A percentile compares a stretch with the other conserved stretches of the same genome.
Evolutionary conservation across 2,329 filamentous ascomycete genomes (phyloP).

Genomic region (Pseudogymnoascus sp.): DNA sequence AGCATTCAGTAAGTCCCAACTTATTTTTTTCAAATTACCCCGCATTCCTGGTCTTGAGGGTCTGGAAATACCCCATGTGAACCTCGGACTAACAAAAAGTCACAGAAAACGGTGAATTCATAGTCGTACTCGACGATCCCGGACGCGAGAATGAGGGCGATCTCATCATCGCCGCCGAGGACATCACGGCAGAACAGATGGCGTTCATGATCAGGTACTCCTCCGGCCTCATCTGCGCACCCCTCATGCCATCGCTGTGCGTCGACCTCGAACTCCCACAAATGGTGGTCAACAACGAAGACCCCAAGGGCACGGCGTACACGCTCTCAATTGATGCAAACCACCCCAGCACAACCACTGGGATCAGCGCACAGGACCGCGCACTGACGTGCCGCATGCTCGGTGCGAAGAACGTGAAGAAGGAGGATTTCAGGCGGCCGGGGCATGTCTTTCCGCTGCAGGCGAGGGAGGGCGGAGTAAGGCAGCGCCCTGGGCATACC

Average conservation of each 20-base stretch:
- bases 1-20: slow-evolving; percentile 48
- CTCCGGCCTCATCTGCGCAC: slow-evolving; percentile 85
- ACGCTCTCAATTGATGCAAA: slow-evolving; percentile 79
- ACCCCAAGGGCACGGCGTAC: slow-evolving; percentile 87
- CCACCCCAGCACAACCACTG: slow-evolving; percentile 67
- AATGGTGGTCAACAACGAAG: slow-evolving; percentile 70
- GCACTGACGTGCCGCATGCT: slow-evolving; percentile 71
- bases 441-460: slow-evolving; percentile 85
- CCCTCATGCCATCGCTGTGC: slow-evolving; percentile 62
- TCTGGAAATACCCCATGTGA: slow-evolving; percentile 16
- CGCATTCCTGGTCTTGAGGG: slow-evolving; percentile 12
- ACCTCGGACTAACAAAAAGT: not conserved
- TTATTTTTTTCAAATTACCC: slow-evolving; percentile 1
- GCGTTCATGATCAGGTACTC: slow-evolving; percentile 91
- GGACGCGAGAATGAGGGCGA: slow-evolving; percentile 97
- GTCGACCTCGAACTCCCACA: slow-evolving; percentile 68
- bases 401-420: slow-evolving; percentile 49
- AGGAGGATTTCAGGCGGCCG: slow-evolving; percentile 62
- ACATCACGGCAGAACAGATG: slow-evolving; percentile 81
- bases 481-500: slow-evolving; percentile 75
- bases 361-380: slow-evolving; percentile 83
- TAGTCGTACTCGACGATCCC: slow-evolving; percentile 88
- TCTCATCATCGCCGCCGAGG: slow-evolving; percentile 84
- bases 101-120: slow-evolving; percentile 73
- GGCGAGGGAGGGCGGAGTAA: slow-evolving; percentile 69